Conservation (phyloP, 2,329 filamentous ascomycete species). For the Fusarium verticillioides region DNA sequence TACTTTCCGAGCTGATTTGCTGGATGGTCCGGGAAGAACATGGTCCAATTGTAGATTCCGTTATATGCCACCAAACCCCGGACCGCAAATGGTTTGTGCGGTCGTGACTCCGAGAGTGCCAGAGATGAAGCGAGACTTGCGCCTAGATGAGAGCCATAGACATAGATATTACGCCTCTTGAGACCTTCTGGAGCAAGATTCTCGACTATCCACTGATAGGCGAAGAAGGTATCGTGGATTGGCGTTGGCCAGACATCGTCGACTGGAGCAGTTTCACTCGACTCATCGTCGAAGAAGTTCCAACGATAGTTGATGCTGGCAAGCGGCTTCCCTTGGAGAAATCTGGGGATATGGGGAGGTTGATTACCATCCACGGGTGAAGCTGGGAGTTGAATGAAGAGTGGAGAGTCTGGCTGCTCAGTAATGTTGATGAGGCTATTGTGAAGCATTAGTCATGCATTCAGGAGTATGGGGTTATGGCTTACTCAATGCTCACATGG, state of each 20-base stretch:
- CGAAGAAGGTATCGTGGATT: slow-evolving; percentile 65
- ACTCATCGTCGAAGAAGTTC: slow-evolving; percentile 46
- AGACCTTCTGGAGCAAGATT: slow-evolving; percentile 54
- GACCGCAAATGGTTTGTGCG: slow-evolving; percentile 57
- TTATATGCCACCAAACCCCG: slow-evolving; percentile 67
- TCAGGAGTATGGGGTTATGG: neutral
- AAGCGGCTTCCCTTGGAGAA: slow-evolving; percentile 57
- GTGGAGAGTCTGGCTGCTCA: slow-evolving; percentile 52
- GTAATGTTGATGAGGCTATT: slow-evolving; percentile 61
- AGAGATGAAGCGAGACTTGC: slow-evolving; percentile 67
- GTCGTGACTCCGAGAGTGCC: slow-evolving; percentile 65
- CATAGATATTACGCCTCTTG: slow-evolving; percentile 52
- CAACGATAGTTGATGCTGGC: slow-evolving; percentile 71
- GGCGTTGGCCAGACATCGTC: slow-evolving; percentile 62
- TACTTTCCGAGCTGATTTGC: slow-evolving; percentile 49
- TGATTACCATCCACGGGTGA: slow-evolving; percentile 50
- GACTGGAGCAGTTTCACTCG: slow-evolving; percentile 40
- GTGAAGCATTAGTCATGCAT: slow-evolving; percentile 26
- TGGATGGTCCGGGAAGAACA: slow-evolving; percentile 65
- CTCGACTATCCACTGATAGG: slow-evolving; percentile 63
- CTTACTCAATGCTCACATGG: slow-evolving; percentile 62
- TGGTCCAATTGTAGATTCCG: slow-evolving; percentile 73
- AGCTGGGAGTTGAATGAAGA: slow-evolving; percentile 68
- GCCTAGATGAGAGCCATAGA: slow-evolving; percentile 69
- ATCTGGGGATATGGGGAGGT: slow-evolving; percentile 51